phyloP scores from a whole-genome alignment of 208 protist genomes.

The Trichomonas tenax region DNA sequence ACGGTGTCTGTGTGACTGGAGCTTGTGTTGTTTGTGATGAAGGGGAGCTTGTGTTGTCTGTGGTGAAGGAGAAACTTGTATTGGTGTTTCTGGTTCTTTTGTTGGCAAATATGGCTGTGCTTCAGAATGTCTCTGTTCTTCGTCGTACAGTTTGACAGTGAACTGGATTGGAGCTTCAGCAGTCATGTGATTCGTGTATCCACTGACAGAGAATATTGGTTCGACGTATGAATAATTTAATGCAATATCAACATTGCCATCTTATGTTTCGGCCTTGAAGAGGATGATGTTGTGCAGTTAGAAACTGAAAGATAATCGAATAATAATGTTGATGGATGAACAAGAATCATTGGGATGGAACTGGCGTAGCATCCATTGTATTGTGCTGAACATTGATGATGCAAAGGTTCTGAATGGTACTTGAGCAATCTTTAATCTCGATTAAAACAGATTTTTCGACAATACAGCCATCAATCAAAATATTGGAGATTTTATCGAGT shows the following conservation, averaged over 20 bases:
- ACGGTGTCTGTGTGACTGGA: neutral
- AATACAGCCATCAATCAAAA: neutral
- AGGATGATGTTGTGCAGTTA: neutral
- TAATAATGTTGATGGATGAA: neutral
- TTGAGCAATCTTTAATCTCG: neutral
- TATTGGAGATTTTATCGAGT: neutral
- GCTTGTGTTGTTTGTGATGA: neutral
- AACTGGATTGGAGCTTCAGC: neutral
- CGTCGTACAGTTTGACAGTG: neutral
- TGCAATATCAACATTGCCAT: neutral
- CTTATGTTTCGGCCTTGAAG: neutral
- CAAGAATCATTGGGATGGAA: neutral
- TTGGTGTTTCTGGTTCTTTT: neutral
- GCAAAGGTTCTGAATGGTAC: neutral
- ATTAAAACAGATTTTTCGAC: neutral
- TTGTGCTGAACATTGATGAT: neutral
- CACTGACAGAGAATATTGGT: neutral
- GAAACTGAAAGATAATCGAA: neutral
- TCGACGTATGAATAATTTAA: neutral
- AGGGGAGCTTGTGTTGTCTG: neutral
- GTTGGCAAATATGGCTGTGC: neutral
- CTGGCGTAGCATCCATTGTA: neutral
- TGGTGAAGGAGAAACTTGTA: neutral
- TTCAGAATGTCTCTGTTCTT: neutral
- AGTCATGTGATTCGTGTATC: neutral